Evolutionary conservation across 202 grass and related monocot genomes (phyloP).

Genomic region (Elaeis oleifera): DNA sequence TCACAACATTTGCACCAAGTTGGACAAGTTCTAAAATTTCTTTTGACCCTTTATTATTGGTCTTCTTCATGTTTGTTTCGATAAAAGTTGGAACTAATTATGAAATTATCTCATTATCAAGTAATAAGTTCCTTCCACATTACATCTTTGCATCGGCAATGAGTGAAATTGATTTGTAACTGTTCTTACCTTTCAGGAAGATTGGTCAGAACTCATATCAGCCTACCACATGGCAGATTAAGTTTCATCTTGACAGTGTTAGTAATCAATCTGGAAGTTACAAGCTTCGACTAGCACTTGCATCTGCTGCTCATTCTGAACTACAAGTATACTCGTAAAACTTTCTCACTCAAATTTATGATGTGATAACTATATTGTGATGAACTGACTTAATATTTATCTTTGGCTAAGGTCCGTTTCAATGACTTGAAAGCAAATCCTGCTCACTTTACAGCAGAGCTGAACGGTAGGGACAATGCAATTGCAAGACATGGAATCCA

Average conservation of each 20-base stretch:
- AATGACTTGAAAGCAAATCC: conserved; percentile 16
- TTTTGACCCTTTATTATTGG: no score
- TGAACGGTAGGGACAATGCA: conserved; percentile 38
- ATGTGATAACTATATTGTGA: no score
- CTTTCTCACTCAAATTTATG: no score
- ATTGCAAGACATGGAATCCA: conserved; percentile 58
- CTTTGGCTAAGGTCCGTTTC: conserved; percentile 38
- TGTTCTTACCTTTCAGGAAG: conserved; percentile 28
- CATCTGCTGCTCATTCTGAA: conserved; percentile 29
- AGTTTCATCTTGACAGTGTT: conserved; percentile 22
- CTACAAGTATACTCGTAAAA: conserved; percentile 22
- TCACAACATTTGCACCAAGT: no score
- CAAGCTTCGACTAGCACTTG: conserved; percentile 35
- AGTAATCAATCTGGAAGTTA: conserved; percentile 12
- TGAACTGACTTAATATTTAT: not conserved
- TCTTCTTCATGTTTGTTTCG: no score
- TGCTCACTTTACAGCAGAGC: conserved; percentile 21
- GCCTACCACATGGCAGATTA: conserved; percentile 44
- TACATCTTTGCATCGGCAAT: no score
- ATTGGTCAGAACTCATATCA: not conserved
- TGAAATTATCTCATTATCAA: no score
- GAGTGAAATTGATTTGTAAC: not conserved
- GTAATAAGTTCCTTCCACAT: no score
- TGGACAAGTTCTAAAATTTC: no score
- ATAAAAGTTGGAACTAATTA: no score